Conservation (phyloP, 2,329 filamentous ascomycete genomes). For the Alternaria solani region DNA sequence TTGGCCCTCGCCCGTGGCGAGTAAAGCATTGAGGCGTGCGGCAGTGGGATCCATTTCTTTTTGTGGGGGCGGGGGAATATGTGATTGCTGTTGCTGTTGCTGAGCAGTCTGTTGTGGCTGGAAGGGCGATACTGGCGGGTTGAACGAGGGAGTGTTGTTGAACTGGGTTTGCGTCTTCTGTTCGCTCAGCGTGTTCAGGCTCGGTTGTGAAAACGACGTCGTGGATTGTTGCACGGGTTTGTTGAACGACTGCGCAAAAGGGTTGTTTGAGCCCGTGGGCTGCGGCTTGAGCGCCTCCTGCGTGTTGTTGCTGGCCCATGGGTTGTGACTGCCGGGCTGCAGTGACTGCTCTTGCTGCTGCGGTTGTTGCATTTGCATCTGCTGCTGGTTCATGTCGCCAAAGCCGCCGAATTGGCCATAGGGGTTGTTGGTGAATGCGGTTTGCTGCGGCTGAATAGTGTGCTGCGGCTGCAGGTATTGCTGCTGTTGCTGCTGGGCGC, state of each 20-base stretch:
- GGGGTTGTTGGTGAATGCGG: conserved; percentile 61
- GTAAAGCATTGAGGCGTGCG: conserved; percentile 82
- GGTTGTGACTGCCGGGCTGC: conserved; percentile 89
- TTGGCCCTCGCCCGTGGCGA: conserved; percentile 88
- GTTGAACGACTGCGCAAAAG: conserved; percentile 79
- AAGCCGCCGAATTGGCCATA: conserved; percentile 49
- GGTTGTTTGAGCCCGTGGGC: conserved; percentile 96
- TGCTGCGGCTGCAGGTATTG: conserved; percentile 49
- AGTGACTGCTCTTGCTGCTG: conserved; percentile 67
- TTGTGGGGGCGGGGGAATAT: conserved; percentile 51
- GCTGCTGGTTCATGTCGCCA: conserved; percentile 43
- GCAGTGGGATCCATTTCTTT: conserved; percentile 64
- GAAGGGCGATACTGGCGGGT: conserved; percentile 56
- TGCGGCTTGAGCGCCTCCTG: conserved; percentile 78
- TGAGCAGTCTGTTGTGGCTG: conserved; percentile 51
- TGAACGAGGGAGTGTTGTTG: conserved; percentile 61
- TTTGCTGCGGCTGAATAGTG: conserved; percentile 65
- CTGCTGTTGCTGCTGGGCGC: conserved; percentile 37
- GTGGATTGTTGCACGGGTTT: conserved; percentile 62
- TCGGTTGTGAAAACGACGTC: conserved; percentile 67
- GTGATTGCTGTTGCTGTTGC: conserved; percentile 52
- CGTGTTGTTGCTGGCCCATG: conserved; percentile 74
- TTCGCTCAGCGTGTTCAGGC: conserved; percentile 79
- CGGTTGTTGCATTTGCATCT: conserved; percentile 56
- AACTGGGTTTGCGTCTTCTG: conserved; percentile 78